phyloP scores from a whole-genome alignment of 2,329 filamentous ascomycete species.

The Sclerotinia nivalis region DNA sequence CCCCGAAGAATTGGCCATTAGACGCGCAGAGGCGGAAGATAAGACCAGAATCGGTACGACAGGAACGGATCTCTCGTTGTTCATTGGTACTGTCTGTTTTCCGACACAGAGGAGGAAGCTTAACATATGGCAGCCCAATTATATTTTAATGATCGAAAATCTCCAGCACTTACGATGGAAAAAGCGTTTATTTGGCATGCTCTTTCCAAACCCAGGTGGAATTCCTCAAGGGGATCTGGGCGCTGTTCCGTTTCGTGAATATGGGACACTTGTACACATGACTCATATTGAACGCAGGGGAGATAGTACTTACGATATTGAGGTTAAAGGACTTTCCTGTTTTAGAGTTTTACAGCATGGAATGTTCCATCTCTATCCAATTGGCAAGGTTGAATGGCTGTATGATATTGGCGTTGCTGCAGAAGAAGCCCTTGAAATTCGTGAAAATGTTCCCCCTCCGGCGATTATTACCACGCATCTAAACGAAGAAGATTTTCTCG shows the following conservation, averaged over 20 bases:
- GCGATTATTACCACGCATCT: constrained; percentile 22
- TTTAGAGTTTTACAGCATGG: constrained; percentile 69
- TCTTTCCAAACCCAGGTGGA: constrained; percentile 64
- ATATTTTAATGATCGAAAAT: too few relatives aligned
- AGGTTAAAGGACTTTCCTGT: constrained; percentile 73
- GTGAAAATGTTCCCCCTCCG: constrained; percentile 13
- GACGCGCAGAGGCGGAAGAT: too few relatives aligned
- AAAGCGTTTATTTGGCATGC: constrained; percentile 70
- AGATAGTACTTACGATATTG: constrained; percentile 79
- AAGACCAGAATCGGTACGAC: too few relatives aligned
- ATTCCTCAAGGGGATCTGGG: constrained; percentile 55
- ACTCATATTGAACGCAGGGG: constrained; percentile 70
- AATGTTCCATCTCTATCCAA: too few relatives aligned
- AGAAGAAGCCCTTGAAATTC: constrained; percentile 73
- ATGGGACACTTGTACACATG: constrained; percentile 78
- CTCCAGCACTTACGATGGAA: too few relatives aligned
- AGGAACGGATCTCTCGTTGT: constrained; percentile 56
- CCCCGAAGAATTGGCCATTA: constrained; percentile 41
- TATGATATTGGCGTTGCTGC: constrained; percentile 81
- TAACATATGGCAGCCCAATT: not conserved
- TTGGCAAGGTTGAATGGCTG: constrained; percentile 70
- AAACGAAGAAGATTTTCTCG: constrained; percentile 25
- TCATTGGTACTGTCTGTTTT: constrained; percentile 80
- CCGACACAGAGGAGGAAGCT: constrained; percentile 65
- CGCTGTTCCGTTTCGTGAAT: constrained; percentile 62